Percentiles rank a stretch among this genome's conserved stretches.
Conservation (phyloP, 192 early-diverging fungal genomes). For the Rhizophagus clarus region DNA sequence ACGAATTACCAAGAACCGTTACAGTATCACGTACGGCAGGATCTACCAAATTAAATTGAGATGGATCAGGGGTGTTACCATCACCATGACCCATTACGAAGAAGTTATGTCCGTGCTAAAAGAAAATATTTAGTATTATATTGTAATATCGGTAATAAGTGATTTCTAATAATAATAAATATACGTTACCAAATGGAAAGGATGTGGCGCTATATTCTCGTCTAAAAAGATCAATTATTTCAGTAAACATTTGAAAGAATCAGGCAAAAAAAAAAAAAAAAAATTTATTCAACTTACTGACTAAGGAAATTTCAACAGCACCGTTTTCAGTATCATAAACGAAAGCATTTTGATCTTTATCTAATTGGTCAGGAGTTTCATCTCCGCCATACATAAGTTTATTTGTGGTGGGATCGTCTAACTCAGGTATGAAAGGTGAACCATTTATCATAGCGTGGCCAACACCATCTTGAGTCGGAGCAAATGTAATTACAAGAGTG, state of each 20-base stretch:
- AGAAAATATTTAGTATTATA: background rate
- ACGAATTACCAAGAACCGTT: conserved; percentile 66
- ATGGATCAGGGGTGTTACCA: conserved; percentile 35
- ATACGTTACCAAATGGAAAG: conserved; percentile 33
- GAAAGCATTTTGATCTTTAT: conserved; percentile 68
- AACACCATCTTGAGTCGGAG: background rate
- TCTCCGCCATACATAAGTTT: conserved; percentile 51
- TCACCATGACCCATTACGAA: conserved; percentile 41
- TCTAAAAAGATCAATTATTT: conserved; percentile 18
- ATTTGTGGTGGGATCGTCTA: conserved; percentile 70
- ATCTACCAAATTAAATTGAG: conserved; percentile 49
- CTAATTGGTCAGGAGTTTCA: conserved; percentile 26
- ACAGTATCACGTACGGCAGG: conserved; percentile 79
- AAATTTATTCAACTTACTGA: conserved; percentile 30
- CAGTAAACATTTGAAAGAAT: background rate
- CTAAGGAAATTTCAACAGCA: conserved; percentile 34
- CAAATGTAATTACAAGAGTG: conserved; percentile 19
- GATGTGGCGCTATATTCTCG: background rate
- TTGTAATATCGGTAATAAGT: background rate
- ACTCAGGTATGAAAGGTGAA: conserved; percentile 57
- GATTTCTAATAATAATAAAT: background rate
- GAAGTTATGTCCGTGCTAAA: conserved; percentile 49
- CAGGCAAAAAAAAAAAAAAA: too few species aligned
- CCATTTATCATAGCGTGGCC: background rate
- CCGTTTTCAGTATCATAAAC: conserved; percentile 16